Base-by-base conservation (phyloP, 2,329 filamentous ascomycete species). In the Torrubiella hemipterigena region DNA sequence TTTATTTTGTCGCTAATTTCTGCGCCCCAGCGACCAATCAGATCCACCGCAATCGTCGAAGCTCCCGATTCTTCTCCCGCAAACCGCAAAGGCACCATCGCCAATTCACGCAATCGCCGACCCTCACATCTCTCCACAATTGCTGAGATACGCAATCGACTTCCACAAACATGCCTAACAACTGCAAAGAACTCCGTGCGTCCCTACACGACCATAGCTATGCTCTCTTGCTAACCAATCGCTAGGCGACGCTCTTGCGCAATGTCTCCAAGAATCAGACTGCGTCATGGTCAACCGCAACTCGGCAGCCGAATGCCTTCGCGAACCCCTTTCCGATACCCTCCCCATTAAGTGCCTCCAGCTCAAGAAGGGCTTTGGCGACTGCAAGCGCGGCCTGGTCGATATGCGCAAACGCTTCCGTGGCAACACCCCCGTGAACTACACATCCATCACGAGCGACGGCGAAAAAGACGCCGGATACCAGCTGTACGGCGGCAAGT, bases 341-440 rank as follows among this genome's bases (percentile, higher is more conserved):
- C 76, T 98, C 11, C 89, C 91, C 14, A 78, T 73, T 16, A 78
- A 81, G 58, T 98, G 91, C 61, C 85, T 89, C 53, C 89, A 95
- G 58, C 71, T 98, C 37, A 85, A 89, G 55, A 87, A 85, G 55
- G 85, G 86, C 27, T 91, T 93, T 48, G 82, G 84, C 54, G 84
- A 95, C 53, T 98, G 91, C 71, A 93, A 93, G 51, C 81, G 89
- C 42, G 91, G 91, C 42, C 76, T 93, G 75, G 81, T 96, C 45
- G 91, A 98, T 56, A 98, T 98, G 91, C 83, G 91, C 55, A 96
- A 96, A 64, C 81, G 91, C 20, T 96, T 98, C 60, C 75, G 91
- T 34, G 91, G 91, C 36, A 96, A 96, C 63, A 75, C 85, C 54
- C 86, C 91, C 32, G 77, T 93, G 42, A 67, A 74, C 16, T 73